A percentile compares a stretch with the other conserved stretches of the same genome.
These are phyloP conservation scores for Neurospora sp. DNA, from an alignment of 2,329 filamentous ascomycete genomes.

Conservation along the genomic window DNA sequence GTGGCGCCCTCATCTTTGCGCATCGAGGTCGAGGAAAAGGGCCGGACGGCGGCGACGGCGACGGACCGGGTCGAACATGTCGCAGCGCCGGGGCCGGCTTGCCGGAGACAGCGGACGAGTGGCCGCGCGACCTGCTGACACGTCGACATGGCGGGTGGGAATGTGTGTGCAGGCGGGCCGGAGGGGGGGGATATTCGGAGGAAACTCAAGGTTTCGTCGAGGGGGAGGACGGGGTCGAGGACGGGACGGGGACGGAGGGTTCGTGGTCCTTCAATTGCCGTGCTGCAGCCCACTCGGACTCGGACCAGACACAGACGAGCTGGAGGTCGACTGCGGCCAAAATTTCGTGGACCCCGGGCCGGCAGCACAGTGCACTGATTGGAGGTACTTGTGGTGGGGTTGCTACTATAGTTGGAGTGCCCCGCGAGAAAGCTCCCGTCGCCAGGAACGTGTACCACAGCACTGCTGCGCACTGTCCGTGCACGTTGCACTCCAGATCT, in stretches of 20 bases:
- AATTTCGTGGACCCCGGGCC: slow-evolving; percentile 15
- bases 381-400: neutral
- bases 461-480: neutral
- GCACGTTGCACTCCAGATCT: slow-evolving; percentile 11
- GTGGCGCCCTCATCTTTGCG: slow-evolving; percentile 27
- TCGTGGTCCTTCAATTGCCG: neutral
- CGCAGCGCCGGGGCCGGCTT: slow-evolving; percentile 23
- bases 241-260: neutral
- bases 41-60: slow-evolving; percentile 23
- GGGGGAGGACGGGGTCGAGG: neutral
- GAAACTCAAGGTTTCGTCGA: neutral
- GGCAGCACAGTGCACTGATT: neutral
- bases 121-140: slow-evolving; percentile 50
- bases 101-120: slow-evolving; percentile 43
- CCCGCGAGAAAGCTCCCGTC: neutral
- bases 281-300: neutral
- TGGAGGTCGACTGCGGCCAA: slow-evolving; percentile 5
- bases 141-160: slow-evolving; percentile 40
- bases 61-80: slow-evolving; percentile 24
- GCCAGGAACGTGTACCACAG: neutral
- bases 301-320: slow-evolving; percentile 1
- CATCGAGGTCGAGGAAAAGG: slow-evolving; percentile 26
- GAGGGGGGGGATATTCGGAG: too few relatives aligned
- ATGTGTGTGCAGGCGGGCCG: slow-evolving; percentile 1
- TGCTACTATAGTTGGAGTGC: neutral